Evolutionary conservation across 108 stramenopile species (phyloP).

Genomic region (Discostella stelligeroides): DNA sequence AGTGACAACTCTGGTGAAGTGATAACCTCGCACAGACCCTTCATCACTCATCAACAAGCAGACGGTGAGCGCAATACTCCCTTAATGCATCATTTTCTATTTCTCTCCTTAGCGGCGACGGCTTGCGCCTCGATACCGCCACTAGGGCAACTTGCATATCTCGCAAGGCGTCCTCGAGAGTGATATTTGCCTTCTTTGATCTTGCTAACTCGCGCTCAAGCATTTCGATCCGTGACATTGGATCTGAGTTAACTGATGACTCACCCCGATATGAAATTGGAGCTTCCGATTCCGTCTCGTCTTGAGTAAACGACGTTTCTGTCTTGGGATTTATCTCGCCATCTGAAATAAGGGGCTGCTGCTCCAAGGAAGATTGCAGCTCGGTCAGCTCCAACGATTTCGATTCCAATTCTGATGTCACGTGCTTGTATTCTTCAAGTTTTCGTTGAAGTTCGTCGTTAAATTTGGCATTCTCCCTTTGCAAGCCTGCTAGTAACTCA

Average conservation of each 20-base stretch:
- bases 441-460: constrained; percentile 23
- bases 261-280: constrained; percentile 13
- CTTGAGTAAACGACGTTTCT: neutral
- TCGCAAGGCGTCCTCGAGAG: constrained; percentile 9
- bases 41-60: no score
- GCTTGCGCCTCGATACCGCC: constrained; percentile 8
- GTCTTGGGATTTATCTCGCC: no score
- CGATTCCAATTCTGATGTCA: constrained; percentile 8
- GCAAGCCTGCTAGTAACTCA: neutral
- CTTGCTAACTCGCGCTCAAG: constrained; percentile 18
- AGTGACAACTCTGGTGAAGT: neutral
- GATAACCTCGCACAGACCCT: no score
- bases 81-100: constrained; percentile 32
- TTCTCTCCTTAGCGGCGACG: constrained; percentile 3
- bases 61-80: constrained; percentile 14
- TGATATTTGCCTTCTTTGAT: neutral
- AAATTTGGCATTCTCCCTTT: constrained; percentile 26
- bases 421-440: constrained; percentile 8
- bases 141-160: constrained; percentile 10
- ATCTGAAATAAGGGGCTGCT: no score
- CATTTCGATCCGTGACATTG: constrained; percentile 10
- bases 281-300: constrained; percentile 11
- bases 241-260: neutral
- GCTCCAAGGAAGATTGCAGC: no score
- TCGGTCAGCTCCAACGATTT: constrained; percentile 12